phyloP scores from a whole-genome alignment of 73 alveolate species.

The Paramecium pentaurelia region DNA sequence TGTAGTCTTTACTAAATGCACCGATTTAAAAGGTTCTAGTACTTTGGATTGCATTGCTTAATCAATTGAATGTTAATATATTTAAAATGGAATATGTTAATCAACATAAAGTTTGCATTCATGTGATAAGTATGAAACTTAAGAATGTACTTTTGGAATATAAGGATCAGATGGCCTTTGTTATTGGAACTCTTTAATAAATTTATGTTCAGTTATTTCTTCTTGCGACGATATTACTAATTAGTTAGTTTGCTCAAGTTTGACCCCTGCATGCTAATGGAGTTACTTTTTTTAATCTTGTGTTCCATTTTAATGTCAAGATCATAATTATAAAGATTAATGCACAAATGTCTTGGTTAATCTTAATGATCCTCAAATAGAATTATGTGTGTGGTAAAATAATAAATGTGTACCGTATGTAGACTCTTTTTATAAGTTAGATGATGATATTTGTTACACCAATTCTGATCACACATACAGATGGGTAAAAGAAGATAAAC shows the following conservation, averaged over 20 bases:
- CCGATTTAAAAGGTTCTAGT: background rate
- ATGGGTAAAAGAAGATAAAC: background rate
- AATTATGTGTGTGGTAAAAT: background rate
- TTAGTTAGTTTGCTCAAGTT: background rate
- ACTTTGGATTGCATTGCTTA: background rate
- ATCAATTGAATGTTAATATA: background rate
- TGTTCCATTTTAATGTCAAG: background rate
- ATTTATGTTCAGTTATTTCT: background rate
- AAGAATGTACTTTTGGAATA: background rate
- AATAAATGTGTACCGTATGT: background rate
- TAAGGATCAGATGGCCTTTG: background rate
- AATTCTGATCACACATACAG: background rate
- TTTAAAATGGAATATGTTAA: background rate
- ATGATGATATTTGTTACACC: background rate
- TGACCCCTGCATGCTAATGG: background rate
- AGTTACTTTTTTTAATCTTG: background rate
- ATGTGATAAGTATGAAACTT: background rate
- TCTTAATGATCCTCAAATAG: background rate
- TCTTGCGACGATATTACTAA: background rate
- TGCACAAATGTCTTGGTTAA: background rate
- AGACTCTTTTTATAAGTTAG: background rate
- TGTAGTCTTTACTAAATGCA: background rate
- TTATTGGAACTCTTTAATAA: background rate
- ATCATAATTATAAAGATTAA: background rate
- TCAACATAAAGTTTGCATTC: background rate